These are phyloP conservation scores for Heliocybe sulcata DNA, from an alignment of 1,284 basidiomycete genomes.

Conservation along the genomic window DNA sequence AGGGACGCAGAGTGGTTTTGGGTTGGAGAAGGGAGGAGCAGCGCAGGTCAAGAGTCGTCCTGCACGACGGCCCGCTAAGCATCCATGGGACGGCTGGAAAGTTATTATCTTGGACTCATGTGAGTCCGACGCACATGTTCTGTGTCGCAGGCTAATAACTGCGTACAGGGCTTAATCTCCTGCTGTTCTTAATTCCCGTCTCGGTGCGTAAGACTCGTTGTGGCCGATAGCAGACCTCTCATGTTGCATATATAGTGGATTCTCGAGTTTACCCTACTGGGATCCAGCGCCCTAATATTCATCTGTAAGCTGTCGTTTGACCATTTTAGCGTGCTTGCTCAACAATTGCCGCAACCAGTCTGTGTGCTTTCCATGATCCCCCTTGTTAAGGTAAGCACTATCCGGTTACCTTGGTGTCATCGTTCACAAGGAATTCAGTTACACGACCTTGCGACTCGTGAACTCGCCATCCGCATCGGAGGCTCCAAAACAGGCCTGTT, in stretches of 20 bases:
- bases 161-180: constrained; percentile 55
- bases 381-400: constrained; percentile 55
- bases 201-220: constrained; percentile 34
- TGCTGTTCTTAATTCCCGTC: constrained; percentile 51
- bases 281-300: constrained; percentile 57
- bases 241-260: constrained; percentile 42
- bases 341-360: constrained; percentile 28
- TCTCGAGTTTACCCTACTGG: constrained; percentile 46
- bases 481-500: constrained; percentile 74
- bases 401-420: background rate
- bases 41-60: background rate
- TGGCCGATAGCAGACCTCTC: constrained; percentile 1
- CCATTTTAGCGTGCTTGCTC: background rate
- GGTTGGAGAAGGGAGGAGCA: background rate
- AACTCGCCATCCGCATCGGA: constrained; percentile 68
- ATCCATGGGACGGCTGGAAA: constrained; percentile 38
- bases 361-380: constrained; percentile 63
- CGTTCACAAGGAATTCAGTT: constrained; percentile 31
- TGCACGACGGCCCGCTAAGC: background rate
- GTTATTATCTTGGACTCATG: constrained; percentile 50
- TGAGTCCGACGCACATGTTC: constrained; percentile 22
- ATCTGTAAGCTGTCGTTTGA: constrained; percentile 35
- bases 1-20: background rate
- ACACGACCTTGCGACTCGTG: constrained; percentile 75
- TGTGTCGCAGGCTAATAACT: no score